Conservation (phyloP, 192 early-diverging fungal species). For the Mortierella claussenii region DNA sequence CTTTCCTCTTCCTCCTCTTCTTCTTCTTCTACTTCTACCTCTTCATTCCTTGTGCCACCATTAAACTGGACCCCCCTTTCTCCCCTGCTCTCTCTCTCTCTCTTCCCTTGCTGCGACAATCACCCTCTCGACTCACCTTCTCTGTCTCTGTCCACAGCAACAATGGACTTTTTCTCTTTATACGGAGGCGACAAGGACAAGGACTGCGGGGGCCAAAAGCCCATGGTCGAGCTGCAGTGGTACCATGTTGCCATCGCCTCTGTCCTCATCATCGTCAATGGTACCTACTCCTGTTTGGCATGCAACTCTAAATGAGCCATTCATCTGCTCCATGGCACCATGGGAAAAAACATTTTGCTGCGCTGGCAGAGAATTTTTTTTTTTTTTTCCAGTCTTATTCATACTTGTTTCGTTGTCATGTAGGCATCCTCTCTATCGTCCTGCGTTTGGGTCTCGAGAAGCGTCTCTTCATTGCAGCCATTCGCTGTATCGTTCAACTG, state of each 20-base stretch:
- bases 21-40: too few relatives aligned
- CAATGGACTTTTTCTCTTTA: conserved; percentile 17
- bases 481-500: conserved; percentile 82
- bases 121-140: too few relatives aligned
- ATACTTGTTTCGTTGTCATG: not conserved
- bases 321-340: too few relatives aligned
- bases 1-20: too few relatives aligned
- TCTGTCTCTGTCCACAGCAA: too few relatives aligned
- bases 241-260: conserved; percentile 71
- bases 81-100: too few relatives aligned
- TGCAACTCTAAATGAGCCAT: too few relatives aligned
- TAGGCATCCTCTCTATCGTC: conserved; percentile 65
- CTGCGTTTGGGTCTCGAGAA: conserved; percentile 74
- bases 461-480: conserved; percentile 73
- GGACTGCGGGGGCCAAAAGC: conserved; percentile 19
- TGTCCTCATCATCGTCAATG: conserved; percentile 66
- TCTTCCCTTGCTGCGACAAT: too few relatives aligned
- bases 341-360: too few relatives aligned
- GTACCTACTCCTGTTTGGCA: too few relatives aligned
- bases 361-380: not conserved
- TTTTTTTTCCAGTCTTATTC: not conserved
- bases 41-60: too few relatives aligned
- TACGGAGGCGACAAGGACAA: conserved; percentile 1
- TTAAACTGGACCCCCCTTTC: too few relatives aligned
- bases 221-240: conserved; percentile 54